These are phyloP conservation scores for Telfairia occidentalis DNA, from an alignment of 331 rosid genomes.

Conservation along the genomic window DNA sequence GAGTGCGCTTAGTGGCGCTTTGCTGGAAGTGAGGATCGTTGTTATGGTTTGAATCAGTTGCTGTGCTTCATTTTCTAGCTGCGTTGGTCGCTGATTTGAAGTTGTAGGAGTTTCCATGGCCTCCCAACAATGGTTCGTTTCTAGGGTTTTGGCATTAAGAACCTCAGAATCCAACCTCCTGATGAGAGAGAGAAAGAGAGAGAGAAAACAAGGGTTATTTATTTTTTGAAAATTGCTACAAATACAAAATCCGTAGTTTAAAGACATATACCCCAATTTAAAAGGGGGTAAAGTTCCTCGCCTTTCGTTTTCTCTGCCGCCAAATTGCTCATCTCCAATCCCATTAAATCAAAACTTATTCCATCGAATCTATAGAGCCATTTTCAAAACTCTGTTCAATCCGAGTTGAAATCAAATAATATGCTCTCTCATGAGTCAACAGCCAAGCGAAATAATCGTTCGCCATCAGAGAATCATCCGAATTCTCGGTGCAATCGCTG, in stretches of 20 bases:
- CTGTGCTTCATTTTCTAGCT: not conserved
- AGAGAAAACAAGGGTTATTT: not conserved
- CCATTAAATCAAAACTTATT: not conserved
- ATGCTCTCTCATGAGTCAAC: not conserved
- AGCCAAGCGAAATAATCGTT: too few relatives aligned
- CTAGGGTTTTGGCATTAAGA: slow-evolving; percentile 13
- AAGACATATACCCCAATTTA: not conserved
- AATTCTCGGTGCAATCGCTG: too few relatives aligned
- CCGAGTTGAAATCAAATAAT: too few relatives aligned
- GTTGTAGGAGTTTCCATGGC: slow-evolving; percentile 16
- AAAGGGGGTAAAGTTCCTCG: not conserved
- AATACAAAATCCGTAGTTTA: not conserved
- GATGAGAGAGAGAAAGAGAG: not conserved
- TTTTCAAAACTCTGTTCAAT: too few relatives aligned
- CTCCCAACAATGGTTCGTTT: not conserved
- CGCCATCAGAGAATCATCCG: too few relatives aligned
- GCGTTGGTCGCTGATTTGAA: not conserved
- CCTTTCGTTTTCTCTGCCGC: not conserved
- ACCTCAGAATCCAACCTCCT: not conserved
- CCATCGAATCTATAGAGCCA: not conserved
- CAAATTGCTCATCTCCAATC: not conserved
- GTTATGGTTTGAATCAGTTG: slow-evolving; percentile 30
- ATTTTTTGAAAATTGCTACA: not conserved
- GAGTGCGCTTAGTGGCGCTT: slow-evolving; percentile 16
- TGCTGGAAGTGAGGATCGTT: slow-evolving; percentile 20